Percentiles rank a stretch among this genome's conserved stretches.
These are phyloP conservation scores for Cairneyella variabilis DNA, from an alignment of 495 filamentous ascomycete genomes.

Conservation along the genomic window DNA sequence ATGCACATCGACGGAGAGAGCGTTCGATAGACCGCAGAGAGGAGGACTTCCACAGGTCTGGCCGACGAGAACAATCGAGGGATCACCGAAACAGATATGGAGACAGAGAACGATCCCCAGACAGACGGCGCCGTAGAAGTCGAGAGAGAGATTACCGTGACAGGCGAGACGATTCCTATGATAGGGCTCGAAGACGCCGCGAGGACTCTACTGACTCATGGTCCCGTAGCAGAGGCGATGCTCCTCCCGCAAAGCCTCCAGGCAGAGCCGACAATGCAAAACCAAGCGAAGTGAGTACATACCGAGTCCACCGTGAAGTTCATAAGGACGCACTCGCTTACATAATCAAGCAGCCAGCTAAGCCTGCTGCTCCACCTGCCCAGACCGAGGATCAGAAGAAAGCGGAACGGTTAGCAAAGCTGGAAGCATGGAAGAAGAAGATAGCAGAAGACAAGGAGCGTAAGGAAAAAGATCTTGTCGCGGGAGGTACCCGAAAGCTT, in stretches of 20 bases:
- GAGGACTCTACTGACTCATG: conserved; percentile 76
- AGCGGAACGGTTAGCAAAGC: conserved; percentile 74
- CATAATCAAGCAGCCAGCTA: conserved; percentile 32
- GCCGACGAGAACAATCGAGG: conserved; percentile 60
- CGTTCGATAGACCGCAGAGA: conserved; percentile 71
- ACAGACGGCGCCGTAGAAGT: conserved; percentile 55
- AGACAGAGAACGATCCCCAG: conserved; percentile 51
- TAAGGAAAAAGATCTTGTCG: conserved; percentile 66
- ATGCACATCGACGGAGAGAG: conserved; percentile 65
- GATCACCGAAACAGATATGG: conserved; percentile 60
- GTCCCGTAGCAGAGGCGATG: conserved; percentile 64
- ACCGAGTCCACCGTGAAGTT: no score
- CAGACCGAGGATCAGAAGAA: conserved; percentile 80
- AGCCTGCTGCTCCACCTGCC: conserved; percentile 48
- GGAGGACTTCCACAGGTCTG: conserved; percentile 58
- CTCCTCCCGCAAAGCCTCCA: conserved; percentile 52
- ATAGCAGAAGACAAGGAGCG: conserved; percentile 73
- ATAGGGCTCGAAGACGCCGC: conserved; percentile 62
- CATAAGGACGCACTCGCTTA: background rate
- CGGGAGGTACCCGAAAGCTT: conserved; percentile 60
- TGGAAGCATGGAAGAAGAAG: conserved; percentile 91
- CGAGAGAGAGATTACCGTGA: conserved; percentile 70
- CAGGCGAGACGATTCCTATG: conserved; percentile 79
- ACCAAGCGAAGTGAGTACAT: conserved; percentile 51
- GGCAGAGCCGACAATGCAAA: conserved; percentile 40